phyloP scores from a whole-genome alignment of 768 basidiomycete genomes.

The Agaricus blazei region DNA sequence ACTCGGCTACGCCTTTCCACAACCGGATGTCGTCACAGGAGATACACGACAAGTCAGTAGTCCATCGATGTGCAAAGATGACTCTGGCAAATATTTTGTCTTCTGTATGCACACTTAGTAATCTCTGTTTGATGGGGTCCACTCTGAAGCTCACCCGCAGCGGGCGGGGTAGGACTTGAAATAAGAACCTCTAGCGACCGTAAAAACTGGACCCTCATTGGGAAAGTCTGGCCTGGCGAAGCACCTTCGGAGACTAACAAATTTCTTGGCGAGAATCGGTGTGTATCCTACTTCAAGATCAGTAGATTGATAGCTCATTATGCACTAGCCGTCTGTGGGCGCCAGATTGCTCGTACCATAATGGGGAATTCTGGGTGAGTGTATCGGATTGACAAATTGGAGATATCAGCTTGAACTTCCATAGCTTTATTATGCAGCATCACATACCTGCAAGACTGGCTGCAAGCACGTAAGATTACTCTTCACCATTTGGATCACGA shows the following conservation, averaged over 20 bases:
- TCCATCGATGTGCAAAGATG: constrained; percentile 47
- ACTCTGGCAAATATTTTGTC: constrained; percentile 39
- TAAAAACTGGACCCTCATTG: constrained; percentile 40
- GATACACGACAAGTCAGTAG: constrained; percentile 37
- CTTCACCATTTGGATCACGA: background rate
- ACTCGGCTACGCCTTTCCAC: constrained; percentile 23
- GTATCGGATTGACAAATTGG: background rate
- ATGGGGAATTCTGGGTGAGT: constrained; percentile 25
- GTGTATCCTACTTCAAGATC: background rate
- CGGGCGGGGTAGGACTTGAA: constrained; percentile 42
- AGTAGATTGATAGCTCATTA: background rate
- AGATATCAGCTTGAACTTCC: background rate
- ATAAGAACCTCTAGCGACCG: constrained; percentile 47
- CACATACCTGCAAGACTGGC: constrained; percentile 34
- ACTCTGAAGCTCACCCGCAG: constrained; percentile 14
- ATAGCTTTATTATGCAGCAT: constrained; percentile 51
- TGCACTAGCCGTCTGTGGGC: constrained; percentile 32
- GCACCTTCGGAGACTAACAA: constrained; percentile 38
- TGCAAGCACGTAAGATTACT: constrained; percentile 35
- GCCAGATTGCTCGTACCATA: constrained; percentile 29
- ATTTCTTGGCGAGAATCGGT: too few relatives aligned
- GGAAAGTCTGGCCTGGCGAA: constrained; percentile 46
- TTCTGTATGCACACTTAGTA: constrained; percentile 31
- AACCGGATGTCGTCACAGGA: constrained; percentile 33
- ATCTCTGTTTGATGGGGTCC: background rate